Conservation (phyloP, 2,329 filamentous ascomycete genomes). For the Aspergillus sp. region DNA sequence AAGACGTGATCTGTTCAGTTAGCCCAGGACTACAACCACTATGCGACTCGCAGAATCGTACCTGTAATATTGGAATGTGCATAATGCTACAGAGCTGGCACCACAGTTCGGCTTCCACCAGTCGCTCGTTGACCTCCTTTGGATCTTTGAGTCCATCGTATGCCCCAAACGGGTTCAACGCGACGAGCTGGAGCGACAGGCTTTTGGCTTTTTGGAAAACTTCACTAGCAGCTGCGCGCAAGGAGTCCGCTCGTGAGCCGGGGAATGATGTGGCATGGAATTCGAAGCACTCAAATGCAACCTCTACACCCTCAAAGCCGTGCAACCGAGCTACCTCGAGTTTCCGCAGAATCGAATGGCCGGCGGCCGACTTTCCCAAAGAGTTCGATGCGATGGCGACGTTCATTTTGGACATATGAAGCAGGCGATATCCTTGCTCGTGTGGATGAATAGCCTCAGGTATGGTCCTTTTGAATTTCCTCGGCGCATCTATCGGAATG, state of each 20-base stretch:
- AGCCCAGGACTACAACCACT: too few species aligned
- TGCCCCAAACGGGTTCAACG: neutral
- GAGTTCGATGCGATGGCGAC: neutral
- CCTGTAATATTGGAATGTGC: neutral
- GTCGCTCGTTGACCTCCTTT: neutral
- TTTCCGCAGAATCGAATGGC: neutral
- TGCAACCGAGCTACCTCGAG: neutral
- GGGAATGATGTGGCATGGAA: neutral
- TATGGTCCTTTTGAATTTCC: too few species aligned
- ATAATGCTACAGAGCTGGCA: neutral
- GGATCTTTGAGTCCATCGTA: neutral
- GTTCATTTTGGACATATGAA: neutral
- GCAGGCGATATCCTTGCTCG: too few species aligned
- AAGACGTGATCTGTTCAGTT: neutral
- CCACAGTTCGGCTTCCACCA: neutral
- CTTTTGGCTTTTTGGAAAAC: neutral
- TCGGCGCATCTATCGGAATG: too few species aligned
- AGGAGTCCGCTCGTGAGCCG: neutral
- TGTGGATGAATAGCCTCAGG: too few species aligned
- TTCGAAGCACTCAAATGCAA: neutral
- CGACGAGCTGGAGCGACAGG: neutral
- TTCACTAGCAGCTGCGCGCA: neutral
- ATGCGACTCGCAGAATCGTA: too few species aligned
- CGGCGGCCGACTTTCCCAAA: neutral
- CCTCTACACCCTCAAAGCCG: neutral